Evolutionary conservation across 805 yeast species (phyloP).

Genomic region (Ogataea zsoltii): DNA sequence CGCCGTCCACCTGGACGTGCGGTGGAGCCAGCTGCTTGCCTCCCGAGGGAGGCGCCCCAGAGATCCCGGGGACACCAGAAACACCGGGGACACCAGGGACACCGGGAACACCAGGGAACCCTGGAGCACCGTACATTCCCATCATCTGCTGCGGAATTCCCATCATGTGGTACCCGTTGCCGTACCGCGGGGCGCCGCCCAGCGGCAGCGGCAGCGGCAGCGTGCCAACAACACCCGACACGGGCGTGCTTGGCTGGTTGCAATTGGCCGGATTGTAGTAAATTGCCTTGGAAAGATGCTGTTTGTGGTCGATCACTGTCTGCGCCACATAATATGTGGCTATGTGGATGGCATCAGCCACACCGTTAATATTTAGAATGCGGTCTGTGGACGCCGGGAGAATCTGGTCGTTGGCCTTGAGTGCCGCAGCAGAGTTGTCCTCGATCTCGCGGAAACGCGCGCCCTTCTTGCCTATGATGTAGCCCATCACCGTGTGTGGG

Average conservation of each 20-base stretch:
- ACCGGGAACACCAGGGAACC: too few relatives aligned
- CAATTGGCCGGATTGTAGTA: constrained; percentile 59
- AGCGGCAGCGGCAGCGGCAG: constrained; percentile 1
- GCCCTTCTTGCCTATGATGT: constrained; percentile 77
- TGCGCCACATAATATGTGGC: constrained; percentile 76
- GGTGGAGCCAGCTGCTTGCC: constrained; percentile 14
- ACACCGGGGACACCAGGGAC: constrained; percentile 9
- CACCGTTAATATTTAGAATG: constrained; percentile 68
- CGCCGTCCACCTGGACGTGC: constrained; percentile 10
- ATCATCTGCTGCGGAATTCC: constrained; percentile 29
- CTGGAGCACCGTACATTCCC: constrained; percentile 23
- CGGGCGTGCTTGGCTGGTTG: constrained; percentile 32
- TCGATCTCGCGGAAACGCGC: constrained; percentile 76
- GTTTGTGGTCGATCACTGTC: constrained; percentile 62
- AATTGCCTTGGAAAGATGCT: constrained; percentile 54
- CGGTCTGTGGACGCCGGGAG: constrained; percentile 80
- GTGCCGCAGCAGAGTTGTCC: constrained; percentile 73
- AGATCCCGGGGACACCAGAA: background rate
- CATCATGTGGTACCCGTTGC: constrained; percentile 27
- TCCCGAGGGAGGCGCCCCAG: constrained; percentile 6
- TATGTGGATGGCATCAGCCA: constrained; percentile 84
- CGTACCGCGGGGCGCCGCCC: constrained; percentile 2
- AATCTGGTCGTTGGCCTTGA: constrained; percentile 70
- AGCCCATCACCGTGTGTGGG: constrained; percentile 81
- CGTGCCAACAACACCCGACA: constrained; percentile 7